Evolutionary conservation across 257 asterid genomes (phyloP).

Genomic region (Eustoma russellianum): DNA sequence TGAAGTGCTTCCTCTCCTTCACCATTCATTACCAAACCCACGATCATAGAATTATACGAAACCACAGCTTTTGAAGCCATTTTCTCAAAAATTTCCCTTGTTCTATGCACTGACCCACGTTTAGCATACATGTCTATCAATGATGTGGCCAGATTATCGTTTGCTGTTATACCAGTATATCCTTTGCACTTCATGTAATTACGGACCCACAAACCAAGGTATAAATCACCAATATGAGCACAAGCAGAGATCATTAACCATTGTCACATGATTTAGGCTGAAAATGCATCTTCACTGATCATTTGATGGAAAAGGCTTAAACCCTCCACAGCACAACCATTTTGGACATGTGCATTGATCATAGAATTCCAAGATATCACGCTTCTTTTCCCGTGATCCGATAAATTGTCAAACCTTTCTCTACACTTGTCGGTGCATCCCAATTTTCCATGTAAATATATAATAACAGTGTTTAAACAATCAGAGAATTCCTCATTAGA

Average conservation of each 20-base stretch:
- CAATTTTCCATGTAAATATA: constrained; percentile 56
- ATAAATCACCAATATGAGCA: constrained; percentile 58
- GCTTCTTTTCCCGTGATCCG: constrained; percentile 40
- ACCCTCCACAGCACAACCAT: constrained; percentile 46
- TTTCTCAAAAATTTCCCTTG: constrained; percentile 31
- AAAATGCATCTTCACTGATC: constrained; percentile 24
- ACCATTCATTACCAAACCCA: constrained; percentile 64
- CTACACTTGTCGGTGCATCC: constrained; percentile 38
- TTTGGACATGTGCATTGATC: constrained; percentile 49
- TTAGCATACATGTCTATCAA: constrained; percentile 68
- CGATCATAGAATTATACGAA: constrained; percentile 69
- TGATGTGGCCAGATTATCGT: constrained; percentile 60
- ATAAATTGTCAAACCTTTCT: constrained; percentile 43
- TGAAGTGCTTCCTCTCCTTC: constrained; percentile 45
- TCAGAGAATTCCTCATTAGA: constrained; percentile 17
- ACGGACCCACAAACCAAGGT: constrained; percentile 56
- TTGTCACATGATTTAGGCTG: constrained; percentile 64
- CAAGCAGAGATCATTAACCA: constrained; percentile 78
- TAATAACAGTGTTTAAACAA: constrained; percentile 33
- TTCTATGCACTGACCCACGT: constrained; percentile 52
- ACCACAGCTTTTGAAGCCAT: constrained; percentile 45
- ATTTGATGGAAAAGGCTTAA: constrained; percentile 38
- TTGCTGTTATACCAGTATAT: constrained; percentile 30
- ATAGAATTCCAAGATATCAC: constrained; percentile 67
- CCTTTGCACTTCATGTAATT: constrained; percentile 41